phyloP scores from a whole-genome alignment of 495 filamentous ascomycete genomes.

The Neurospora hispaniola region DNA sequence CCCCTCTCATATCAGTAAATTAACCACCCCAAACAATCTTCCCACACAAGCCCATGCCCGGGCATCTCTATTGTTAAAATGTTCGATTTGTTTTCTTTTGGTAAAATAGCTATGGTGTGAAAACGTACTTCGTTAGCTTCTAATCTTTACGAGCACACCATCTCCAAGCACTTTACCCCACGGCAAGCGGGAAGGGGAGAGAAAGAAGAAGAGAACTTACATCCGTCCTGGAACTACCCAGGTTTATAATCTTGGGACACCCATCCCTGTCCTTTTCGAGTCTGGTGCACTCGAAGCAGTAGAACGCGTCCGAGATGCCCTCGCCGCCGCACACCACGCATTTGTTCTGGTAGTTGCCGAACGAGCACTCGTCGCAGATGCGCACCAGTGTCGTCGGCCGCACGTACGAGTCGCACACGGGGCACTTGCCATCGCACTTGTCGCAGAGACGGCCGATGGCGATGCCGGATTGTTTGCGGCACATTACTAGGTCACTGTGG shows the following conservation, averaged over 20 bases:
- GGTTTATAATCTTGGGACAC: conserved; percentile 98
- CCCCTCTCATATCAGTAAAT: not conserved
- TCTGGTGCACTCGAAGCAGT: conserved; percentile 98
- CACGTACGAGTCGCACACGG: conserved; percentile 97
- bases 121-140: conserved; percentile 16
- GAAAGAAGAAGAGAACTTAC: conserved; percentile 39
- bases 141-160: not conserved
- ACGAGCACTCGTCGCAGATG: conserved; percentile 98
- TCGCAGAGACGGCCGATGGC: conserved; percentile 98
- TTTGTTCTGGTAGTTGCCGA: conserved; percentile 99
- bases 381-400: conserved; percentile 92
- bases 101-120: conserved; percentile 32
- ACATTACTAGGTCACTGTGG: conserved; percentile 94
- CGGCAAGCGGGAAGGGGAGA: not conserved
- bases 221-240: conserved; percentile 92
- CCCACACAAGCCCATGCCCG: conserved; percentile 25
- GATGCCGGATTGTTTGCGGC: conserved; percentile 96
- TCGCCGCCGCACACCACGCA: conserved; percentile 98
- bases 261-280: conserved; percentile 96
- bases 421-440: conserved; percentile 99
- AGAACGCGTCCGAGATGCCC: conserved; percentile 98
- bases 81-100: conserved; percentile 46
- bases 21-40: not conserved
- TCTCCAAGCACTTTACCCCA: too few relatives aligned
- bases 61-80: conserved; percentile 30